Evolutionary conservation across 805 yeast genomes (phyloP), one percentile per base, ranked within the genome.

Genomic region (Myxozyma sirexii): DNA sequence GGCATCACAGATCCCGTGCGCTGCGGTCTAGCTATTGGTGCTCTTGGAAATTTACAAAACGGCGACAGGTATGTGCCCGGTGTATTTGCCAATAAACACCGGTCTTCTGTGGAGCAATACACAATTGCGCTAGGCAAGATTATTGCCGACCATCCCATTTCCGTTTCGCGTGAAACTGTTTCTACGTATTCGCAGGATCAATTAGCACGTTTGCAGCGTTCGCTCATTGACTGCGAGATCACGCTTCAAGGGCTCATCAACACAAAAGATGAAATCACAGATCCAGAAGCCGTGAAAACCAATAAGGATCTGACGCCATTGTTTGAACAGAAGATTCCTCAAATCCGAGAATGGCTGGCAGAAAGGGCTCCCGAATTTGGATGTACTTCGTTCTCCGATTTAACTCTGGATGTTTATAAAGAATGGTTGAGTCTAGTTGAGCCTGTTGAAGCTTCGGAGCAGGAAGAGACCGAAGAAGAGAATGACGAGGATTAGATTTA

Each of bases 331-430:
- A 42, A 17, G 17, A 17, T 24, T 15, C 5, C 39, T 3, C n/a
- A 17, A 3, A 26, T 54, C n/a, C 24, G 37, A 35, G 37, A 17
- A 5, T 3, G 23, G 33, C 45, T 56, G 23, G 45, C 29, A 4
- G 42, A 6, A 17, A 26, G 35, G 24, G 59, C 59, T 7, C 8
- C 44, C 3, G n/a, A 13, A n/a, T 3, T 12, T 5, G 50, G 45
- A 10, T 46, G 54, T 19, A n/a, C 35, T 1, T 15, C 48, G 8
- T 57, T 57, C 41, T 52, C 61, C 19, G 29, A 13, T 41, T 37
- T 45, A 19, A 57, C 56, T 12, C 19, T 51, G 13, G 48, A 44
- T 3, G n/a, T 19, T 10, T 57, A 57, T 41, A 15, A 29, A 7
- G 12, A 39, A 5, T 53, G 19, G 23, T 13, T 56, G 42, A 24